Evolutionary conservation across 1,139 yeast species (phyloP).

Genomic region (Pneumocystis wakefieldiae): DNA sequence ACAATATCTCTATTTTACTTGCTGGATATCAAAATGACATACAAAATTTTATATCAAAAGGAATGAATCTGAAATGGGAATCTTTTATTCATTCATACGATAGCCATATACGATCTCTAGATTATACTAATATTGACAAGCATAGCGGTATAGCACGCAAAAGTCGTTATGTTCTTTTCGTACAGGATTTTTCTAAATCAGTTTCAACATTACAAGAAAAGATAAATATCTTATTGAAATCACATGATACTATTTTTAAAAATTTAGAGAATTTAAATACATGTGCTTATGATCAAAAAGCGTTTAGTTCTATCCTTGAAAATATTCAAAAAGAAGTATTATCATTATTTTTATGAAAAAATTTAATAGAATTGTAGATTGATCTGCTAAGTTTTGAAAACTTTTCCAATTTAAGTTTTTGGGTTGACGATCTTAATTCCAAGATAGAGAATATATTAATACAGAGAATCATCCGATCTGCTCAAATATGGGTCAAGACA

Average conservation of each 20-base stretch:
- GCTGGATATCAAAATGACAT: conserved; percentile 28
- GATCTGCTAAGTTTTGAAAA: conserved; percentile 32
- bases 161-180: conserved; percentile 28
- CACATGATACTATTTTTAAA: conserved; percentile 17
- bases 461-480: conserved; percentile 21
- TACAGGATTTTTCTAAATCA: conserved; percentile 30
- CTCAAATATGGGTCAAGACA: conserved; percentile 19
- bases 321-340: conserved; percentile 10
- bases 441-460: conserved; percentile 29
- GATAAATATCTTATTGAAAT: conserved; percentile 21
- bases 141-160: conserved; percentile 24
- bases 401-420: conserved; percentile 26
- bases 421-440: conserved; percentile 31
- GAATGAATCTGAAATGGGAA: conserved; percentile 29
- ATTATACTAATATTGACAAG: conserved; percentile 14
- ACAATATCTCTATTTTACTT: conserved; percentile 33
- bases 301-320: conserved; percentile 3
- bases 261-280: conserved; percentile 22
- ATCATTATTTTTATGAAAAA: conserved; percentile 5
- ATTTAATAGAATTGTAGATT: conserved; percentile 20
- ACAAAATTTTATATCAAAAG: conserved; percentile 19
- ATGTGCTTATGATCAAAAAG: conserved; percentile 21
- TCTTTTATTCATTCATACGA: conserved; percentile 29
- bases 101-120: conserved; percentile 3
- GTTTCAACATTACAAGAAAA: conserved; percentile 28